Conservation (phyloP, 2,329 filamentous ascomycete genomes). For the Ceratocystis albifundus region DNA sequence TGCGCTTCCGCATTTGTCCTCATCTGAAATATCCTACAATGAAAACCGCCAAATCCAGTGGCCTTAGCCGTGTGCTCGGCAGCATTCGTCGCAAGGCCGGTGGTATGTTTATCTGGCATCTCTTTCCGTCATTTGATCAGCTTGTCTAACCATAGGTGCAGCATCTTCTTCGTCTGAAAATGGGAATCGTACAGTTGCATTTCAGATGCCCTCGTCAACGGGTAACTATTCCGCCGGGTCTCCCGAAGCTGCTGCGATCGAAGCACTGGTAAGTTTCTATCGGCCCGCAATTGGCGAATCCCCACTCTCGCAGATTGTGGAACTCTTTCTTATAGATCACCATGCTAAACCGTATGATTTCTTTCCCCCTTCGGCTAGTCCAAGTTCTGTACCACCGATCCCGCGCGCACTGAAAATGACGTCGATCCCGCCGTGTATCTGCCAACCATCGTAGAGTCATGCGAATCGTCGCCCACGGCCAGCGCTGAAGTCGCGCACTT, state of each 20-base stretch:
- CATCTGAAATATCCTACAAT: not conserved
- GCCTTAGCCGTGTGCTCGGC: conserved; percentile 20
- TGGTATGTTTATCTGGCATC: not conserved
- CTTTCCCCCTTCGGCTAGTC: not conserved
- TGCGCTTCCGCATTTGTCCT: not conserved
- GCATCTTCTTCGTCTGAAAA: conserved; percentile 1
- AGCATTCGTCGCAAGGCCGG: conserved; percentile 18
- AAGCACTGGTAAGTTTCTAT: conserved; percentile 17
- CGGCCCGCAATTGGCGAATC: not conserved
- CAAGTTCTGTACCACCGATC: conserved; percentile 20
- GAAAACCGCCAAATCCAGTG: conserved; percentile 20
- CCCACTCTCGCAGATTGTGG: not conserved
- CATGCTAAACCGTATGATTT: not conserved
- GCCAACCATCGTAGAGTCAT: conserved; percentile 84
- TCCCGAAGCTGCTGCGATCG: conserved; percentile 19
- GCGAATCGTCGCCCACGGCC: conserved; percentile 80
- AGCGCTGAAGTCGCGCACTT: conserved; percentile 68
- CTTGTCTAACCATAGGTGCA: not conserved
- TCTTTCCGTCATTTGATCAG: not conserved
- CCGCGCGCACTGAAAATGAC: conserved; percentile 17
- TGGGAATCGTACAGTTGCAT: not conserved
- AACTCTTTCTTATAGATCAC: not conserved
- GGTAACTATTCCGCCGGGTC: conserved; percentile 17
- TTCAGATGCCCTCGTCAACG: conserved; percentile 6
- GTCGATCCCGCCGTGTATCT: conserved; percentile 79